Base-by-base conservation (phyloP, 148 eudicot species). In the Fagopyrum homotropicum region DNA sequence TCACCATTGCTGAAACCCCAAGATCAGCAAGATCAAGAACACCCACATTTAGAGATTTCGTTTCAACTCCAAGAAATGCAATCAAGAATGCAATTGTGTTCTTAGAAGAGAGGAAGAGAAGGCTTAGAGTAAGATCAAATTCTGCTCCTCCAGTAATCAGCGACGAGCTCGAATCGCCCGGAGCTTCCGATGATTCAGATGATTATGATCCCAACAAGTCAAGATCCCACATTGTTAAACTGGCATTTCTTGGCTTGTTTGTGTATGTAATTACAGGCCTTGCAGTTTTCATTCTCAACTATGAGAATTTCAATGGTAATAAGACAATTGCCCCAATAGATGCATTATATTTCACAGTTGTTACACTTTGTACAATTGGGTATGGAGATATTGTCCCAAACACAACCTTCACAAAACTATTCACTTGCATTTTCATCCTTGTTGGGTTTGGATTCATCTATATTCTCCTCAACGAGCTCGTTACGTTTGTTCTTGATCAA, bases 301-400 rank as follows among this genome's bases (percentile, higher is more conserved):
- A 73, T 16, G 76, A 46, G 8, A 56, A 68, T 45, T 88, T 85
- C 72, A 73, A 75, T 12, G 89, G 84, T 2, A 10, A 51, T 0
- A 49, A 76, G 66, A 88, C 91, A 14, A 4, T 78, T 4, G 78
- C 72, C 47, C 79, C 79, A 9, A 77, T 88, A 30, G 91, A 88
- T 47, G 91, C 86, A 7, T 59, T 88, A 75, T 88, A 88, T 75
- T 88, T 84, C 75, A 84, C 85, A 4, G 89, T 86, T 4, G 91
- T 86, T 16, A 88, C 87, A 57, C 76, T 88, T 9, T 88, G 84
- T 69, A 86, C 91, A 22, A 84, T 88, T 6, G 91, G 91, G 11
- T 88, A 88, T 11, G 91, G 91, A 5, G 91, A 88, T 29, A 84
- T 88, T 64, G 87, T 84, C 5, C 91, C 91, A 0, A 61, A 80